Evolutionary conservation across 2,329 filamentous ascomycete genomes (phyloP), one percentile per base, ranked within the genome.

Genomic region (Peltaster fructicola): DNA sequence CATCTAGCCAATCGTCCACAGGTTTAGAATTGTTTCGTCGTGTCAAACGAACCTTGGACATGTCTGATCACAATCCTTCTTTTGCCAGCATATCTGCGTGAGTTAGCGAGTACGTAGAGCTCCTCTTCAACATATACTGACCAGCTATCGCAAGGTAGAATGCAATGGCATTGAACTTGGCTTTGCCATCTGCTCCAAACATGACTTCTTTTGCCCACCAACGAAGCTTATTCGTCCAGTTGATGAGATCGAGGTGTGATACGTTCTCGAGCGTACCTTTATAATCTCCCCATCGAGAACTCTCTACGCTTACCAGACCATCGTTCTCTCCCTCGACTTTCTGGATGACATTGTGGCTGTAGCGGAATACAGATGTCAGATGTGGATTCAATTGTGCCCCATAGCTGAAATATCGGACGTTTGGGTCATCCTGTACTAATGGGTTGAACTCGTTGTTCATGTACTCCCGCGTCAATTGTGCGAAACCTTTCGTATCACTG

Each of bases 101-200:
- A 4, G 13, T 10, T 14, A 24, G 17, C 17, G 25, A 13, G 7
- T 9, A 15, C 8, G 24, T 22, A 24, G 22, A 25, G n/a, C n/a
- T n/a, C n/a, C n/a, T n/a, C n/a, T n/a, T n/a, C 11, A 9, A 4
- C 9, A 8, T 6, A 13, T 6, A 39, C 51, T 35, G 53, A 73
- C 57, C 73, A 50, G 57, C 73, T 34, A 73, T 70, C 33, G 81
- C 55, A 58, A 69, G 40, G 65, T 66, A 59, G 56, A 77, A 56
- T 52, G 59, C 52, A 45, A 71, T 47, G 44, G 76, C 54, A 66
- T 73, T 73, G 45, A 73, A 73, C 58, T 59, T 66, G 36, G 56
- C 52, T 43, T 59, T 61, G 30, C 60, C 60, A 4, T 68, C 63
- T 2, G 60, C 61, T 53, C 43, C 63, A 67, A 23, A 66, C 53